Evolutionary conservation across 2,329 filamentous ascomycete genomes (phyloP).

Genomic region (Cladosporium velox): DNA sequence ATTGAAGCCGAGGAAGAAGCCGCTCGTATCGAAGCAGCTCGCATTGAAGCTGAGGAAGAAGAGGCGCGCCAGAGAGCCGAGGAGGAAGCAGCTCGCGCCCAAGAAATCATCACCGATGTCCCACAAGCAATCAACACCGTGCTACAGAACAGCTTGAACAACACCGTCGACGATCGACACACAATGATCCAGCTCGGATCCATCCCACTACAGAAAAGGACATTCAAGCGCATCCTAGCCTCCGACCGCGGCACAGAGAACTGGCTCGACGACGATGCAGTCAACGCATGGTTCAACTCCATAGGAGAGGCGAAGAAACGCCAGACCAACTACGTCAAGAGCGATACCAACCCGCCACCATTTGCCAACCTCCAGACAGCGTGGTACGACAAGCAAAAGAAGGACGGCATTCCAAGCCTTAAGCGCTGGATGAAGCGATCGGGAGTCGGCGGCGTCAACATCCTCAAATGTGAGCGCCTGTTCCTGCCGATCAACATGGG

Average conservation of each 20-base stretch:
- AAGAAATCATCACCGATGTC: not conserved
- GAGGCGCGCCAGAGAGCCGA: slow-evolving; percentile 11
- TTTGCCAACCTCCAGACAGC: slow-evolving; percentile 66
- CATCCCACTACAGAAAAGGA: slow-evolving; percentile 1
- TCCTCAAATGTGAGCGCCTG: slow-evolving; percentile 66
- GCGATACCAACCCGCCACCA: slow-evolving; percentile 55
- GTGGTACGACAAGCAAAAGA: slow-evolving; percentile 59
- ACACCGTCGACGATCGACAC: not conserved
- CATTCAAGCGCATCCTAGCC: slow-evolving; percentile 17
- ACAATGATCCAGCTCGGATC: slow-evolving; percentile 1
- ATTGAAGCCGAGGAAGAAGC: slow-evolving; percentile 16
- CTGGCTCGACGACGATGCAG: slow-evolving; percentile 78
- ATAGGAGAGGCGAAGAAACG: slow-evolving; percentile 59
- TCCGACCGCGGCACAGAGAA: slow-evolving; percentile 24
- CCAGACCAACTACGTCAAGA: slow-evolving; percentile 52
- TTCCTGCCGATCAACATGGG: slow-evolving; percentile 65
- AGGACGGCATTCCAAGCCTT: slow-evolving; percentile 49
- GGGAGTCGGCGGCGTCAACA: slow-evolving; percentile 60
- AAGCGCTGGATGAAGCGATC: slow-evolving; percentile 60
- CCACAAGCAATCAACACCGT: not conserved
- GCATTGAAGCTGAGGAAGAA: slow-evolving; percentile 12
- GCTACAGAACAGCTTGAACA: not conserved
- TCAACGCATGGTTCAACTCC: slow-evolving; percentile 66
- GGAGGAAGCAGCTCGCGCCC: slow-evolving; percentile 17
- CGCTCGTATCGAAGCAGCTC: slow-evolving; percentile 1